Evolutionary conservation across 257 asterid genomes (phyloP), one percentile per base, ranked within the genome.

Genomic region (Petunia secreta): DNA sequence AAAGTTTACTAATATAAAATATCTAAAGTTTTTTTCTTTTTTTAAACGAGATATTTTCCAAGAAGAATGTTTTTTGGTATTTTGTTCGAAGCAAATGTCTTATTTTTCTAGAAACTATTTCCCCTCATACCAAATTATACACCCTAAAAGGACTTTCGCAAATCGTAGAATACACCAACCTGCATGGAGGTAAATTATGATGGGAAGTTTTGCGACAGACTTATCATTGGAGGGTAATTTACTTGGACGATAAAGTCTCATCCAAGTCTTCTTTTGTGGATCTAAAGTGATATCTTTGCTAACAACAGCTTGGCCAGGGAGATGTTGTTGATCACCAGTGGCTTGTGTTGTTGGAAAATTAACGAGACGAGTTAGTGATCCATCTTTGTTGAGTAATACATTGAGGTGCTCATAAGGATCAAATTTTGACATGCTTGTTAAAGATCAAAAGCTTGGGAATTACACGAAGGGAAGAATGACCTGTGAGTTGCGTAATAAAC

Each of bases 201-300:
- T 84, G 15, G 99, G 99, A 67, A 96, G 96, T 81, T 91, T 89
- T 3, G 89, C 87, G 65, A 84, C 75, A 52, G 90, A 69, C 9
- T 50, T 78, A 80, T 89, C 94, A 66, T 91, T 91, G 43, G 94
- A 79, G 2, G 90, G 88, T 80, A 91, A 54, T 6, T 84, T 88
- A 14, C 87, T 37, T 1, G 99, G 98, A 3, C 95, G 97, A 86
- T 86, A 96, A 74, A 96, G 80, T n/a, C 99, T 83, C 83, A 96
- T 80, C 92, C 89, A 89, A 0, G 98, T 94, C 25, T 90, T 89
- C 84, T 90, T 89, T 3, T 81, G 83, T 6, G 88, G 82, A 84
- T 86, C 81, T 15, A 96, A 89, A 3, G 85, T 86, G 1, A 90
- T 86, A 83, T 96, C 99, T 50, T 92, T 94, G 93, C 99, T 93